Base-by-base conservation (phyloP, 2,329 filamentous ascomycete species). In the Westerdykella sp. region DNA sequence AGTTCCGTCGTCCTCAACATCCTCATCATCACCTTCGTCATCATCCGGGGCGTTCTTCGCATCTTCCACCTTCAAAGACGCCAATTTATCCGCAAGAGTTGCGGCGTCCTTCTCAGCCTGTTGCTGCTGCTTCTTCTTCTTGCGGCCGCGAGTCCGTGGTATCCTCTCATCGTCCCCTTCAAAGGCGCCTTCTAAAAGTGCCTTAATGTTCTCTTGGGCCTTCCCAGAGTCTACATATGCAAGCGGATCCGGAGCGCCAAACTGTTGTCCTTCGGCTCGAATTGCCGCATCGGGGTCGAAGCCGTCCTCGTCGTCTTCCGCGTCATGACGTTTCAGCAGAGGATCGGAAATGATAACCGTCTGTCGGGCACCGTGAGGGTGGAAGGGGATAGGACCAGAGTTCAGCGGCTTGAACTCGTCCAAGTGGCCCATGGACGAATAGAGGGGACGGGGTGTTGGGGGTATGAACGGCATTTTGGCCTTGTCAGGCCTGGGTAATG, bases 161-260 rank as follows among this genome's bases (percentile, higher is more conserved):
- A 70, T 72, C 45, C 71, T 71, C 38, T 84, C 81, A 1, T 81
- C 79, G 0, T 85, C 83, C 12, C 87, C 84, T 41, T 90, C 85
- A 67, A 91, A 81, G 9, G 84, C 84, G 6, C 85, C 87, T 62
- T 91, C 87, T 1, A 93, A 73, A n/a, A 93, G 66, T 6, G 84
- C 85, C 62, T 93, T 93, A 50, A 93, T 75, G 53, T 91, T 86
- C 37, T 83, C 82, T 40, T 78, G 80, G 10, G 87, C 85, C 62
- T 87, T 84, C 45, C 73, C 72, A 0, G 84, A 79, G 51, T 90
- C 85, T 5, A 84, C 80, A 53, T 85, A 88, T 43, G 71, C 72
- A 53, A 73, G 72, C 10, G 75, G 71, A 51, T 82, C 79, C 13
- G 71, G 67, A 0, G 74, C 69, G 4, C 76, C 76, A 53, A 80